Conservation (phyloP, 768 basidiomycete species). For the Tylopilus subfusipes region DNA sequence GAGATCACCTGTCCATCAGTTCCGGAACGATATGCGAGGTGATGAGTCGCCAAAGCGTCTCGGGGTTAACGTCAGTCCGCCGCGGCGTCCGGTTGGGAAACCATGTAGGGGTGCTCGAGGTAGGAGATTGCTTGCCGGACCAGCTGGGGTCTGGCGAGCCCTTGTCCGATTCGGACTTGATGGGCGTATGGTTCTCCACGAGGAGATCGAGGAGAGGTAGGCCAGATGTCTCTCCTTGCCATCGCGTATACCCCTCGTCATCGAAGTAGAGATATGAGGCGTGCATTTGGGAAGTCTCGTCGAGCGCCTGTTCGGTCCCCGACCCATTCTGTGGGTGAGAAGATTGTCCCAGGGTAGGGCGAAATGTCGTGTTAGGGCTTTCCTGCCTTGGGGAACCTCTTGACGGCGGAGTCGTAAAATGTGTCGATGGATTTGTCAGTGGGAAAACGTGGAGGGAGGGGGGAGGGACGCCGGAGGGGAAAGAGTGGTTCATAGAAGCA, state of each 20-base stretch:
- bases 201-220: slow-evolving; percentile 83
- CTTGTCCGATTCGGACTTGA: slow-evolving; percentile 34
- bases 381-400: slow-evolving; percentile 44
- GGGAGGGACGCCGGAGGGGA: slow-evolving; percentile 65
- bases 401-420: slow-evolving; percentile 53
- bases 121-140: slow-evolving; percentile 30
- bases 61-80: slow-evolving; percentile 79
- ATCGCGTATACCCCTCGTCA: slow-evolving; percentile 81
- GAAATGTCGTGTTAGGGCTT: slow-evolving; percentile 42
- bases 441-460: slow-evolving; percentile 76
- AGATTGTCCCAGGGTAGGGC: slow-evolving; percentile 38
- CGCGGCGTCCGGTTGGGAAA: slow-evolving; percentile 80
- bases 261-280: slow-evolving; percentile 85
- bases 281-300: slow-evolving; percentile 61
- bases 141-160: slow-evolving; percentile 26
- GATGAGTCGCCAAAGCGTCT: slow-evolving; percentile 82
- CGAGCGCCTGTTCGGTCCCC: slow-evolving; percentile 44
- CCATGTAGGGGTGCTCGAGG: slow-evolving; percentile 51
- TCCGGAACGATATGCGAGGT: slow-evolving; percentile 85
- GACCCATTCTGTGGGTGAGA: slow-evolving; percentile 23
- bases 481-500: slow-evolving; percentile 38
- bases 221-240: slow-evolving; percentile 93
- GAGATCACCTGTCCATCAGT: slow-evolving; percentile 83
- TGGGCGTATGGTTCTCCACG: slow-evolving; percentile 60
- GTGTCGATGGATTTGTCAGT: slow-evolving; percentile 75